phyloP scores from a whole-genome alignment of 805 yeast genomes.

The Wickerhamomyces mucosus region DNA sequence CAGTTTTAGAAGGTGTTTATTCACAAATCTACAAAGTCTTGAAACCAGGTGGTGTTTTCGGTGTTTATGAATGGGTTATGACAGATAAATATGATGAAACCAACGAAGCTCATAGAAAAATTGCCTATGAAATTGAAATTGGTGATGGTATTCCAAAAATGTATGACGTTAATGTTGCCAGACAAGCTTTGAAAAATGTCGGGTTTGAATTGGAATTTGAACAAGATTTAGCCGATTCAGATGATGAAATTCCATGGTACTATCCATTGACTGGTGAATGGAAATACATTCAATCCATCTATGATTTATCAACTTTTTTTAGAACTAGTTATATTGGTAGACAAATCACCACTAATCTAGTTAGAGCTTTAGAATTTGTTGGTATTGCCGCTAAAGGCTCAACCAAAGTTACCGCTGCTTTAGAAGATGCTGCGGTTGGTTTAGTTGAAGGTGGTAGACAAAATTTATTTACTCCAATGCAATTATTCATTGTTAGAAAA shows the following conservation, averaged over 20 bases:
- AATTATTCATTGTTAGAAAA: slow-evolving; percentile 82
- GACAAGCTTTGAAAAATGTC: slow-evolving; percentile 71
- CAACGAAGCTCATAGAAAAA: slow-evolving; percentile 83
- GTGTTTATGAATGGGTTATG: slow-evolving; percentile 99
- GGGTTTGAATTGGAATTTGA: slow-evolving; percentile 77
- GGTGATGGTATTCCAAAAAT: slow-evolving; percentile 99
- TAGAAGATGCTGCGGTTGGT: slow-evolving; percentile 95
- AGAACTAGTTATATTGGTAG: slow-evolving; percentile 88
- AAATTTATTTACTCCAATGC: slow-evolving; percentile 94
- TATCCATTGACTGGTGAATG: slow-evolving; percentile 94
- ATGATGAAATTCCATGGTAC: slow-evolving; percentile 92
- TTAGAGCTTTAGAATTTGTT: slow-evolving; percentile 71
- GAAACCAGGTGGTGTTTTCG: slow-evolving; percentile 96
- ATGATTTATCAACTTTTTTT: slow-evolving; percentile 74
- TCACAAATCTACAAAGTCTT: slow-evolving; percentile 88
- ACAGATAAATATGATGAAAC: slow-evolving; percentile 85
- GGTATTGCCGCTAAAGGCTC: slow-evolving; percentile 94
- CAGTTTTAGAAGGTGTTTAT: slow-evolving; percentile 91
- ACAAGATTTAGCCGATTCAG: slow-evolving; percentile 73
- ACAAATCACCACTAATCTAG: slow-evolving; percentile 68
- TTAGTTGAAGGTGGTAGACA: slow-evolving; percentile 88
- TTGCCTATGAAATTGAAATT: slow-evolving; percentile 93
- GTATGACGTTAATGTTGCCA: slow-evolving; percentile 81
- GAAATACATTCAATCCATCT: slow-evolving; percentile 71
- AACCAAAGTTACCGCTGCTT: slow-evolving; percentile 78